Conservation (phyloP, 495 filamentous ascomycete species). For the Ramalina peruviana region DNA sequence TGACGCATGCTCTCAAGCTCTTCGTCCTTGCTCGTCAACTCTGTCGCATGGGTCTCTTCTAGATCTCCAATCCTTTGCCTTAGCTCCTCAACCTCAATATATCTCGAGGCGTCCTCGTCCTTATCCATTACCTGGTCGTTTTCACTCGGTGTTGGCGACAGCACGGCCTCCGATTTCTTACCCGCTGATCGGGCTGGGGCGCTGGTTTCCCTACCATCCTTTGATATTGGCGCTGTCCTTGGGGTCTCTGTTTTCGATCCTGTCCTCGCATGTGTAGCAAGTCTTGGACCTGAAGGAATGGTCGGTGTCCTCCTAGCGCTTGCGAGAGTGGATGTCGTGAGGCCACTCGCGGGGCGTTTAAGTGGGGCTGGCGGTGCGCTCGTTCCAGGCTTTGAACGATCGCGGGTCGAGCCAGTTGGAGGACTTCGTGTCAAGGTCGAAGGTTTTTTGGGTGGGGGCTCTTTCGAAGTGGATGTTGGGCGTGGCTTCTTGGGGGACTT, state of each 20-base stretch:
- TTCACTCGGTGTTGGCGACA: background rate
- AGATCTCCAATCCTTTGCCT: background rate
- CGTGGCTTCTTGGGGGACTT: constrained; percentile 1
- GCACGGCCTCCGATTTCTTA: background rate
- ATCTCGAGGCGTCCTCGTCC: background rate
- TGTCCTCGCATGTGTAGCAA: background rate
- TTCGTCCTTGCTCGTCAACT: constrained; percentile 1
- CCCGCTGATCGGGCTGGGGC: background rate
- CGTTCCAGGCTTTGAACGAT: background rate
- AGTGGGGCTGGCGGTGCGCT: background rate
- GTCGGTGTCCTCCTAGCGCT: background rate
- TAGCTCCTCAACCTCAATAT: background rate
- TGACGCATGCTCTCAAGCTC: background rate
- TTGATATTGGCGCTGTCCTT: background rate
- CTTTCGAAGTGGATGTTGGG: background rate
- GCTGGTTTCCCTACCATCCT: too few relatives aligned
- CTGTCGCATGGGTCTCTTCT: background rate
- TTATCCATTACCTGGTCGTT: background rate
- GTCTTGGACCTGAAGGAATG: background rate
- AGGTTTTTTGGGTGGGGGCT: background rate
- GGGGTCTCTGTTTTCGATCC: background rate
- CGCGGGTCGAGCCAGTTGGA: background rate
- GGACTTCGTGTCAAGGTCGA: background rate
- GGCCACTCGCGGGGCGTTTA: background rate
- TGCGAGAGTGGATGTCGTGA: background rate